A percentile compares a stretch with the other conserved stretches of the same genome.
These are phyloP conservation scores for Juncus effusus DNA, from an alignment of 176 grass and related monocot species.

Conservation along the genomic window DNA sequence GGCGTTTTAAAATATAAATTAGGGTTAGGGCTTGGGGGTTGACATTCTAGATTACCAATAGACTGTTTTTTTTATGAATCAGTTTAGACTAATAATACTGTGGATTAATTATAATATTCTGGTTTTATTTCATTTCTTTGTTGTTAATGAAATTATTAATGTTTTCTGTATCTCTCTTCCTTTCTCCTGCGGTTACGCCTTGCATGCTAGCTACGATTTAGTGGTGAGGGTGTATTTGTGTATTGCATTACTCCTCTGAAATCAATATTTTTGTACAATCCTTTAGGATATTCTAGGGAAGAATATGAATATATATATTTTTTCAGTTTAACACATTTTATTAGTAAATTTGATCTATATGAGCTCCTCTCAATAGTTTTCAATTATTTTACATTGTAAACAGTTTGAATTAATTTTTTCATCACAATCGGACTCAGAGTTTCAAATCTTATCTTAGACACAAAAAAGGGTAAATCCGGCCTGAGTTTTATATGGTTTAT, in stretches of 20 bases:
- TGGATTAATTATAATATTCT: slow-evolving; percentile 12
- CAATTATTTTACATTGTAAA: neutral
- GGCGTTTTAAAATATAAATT: slow-evolving; percentile 6
- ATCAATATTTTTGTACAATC: neutral
- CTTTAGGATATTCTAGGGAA: slow-evolving; percentile 1
- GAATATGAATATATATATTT: neutral
- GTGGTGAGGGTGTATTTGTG: slow-evolving; percentile 20
- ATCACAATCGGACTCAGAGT: neutral
- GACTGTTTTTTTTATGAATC: neutral
- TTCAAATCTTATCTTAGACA: too few relatives aligned
- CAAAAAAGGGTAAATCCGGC: too few relatives aligned
- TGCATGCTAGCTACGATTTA: slow-evolving; percentile 20
- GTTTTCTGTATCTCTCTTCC: slow-evolving; percentile 12
- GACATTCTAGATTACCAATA: slow-evolving; percentile 14
- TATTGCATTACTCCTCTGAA: neutral
- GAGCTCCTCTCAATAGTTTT: too few relatives aligned
- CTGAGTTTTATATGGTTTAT: too few relatives aligned
- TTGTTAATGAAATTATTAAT: slow-evolving; percentile 19
- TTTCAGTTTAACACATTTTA: neutral
- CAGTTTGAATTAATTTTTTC: neutral
- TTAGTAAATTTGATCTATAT: too few relatives aligned
- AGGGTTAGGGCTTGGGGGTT: slow-evolving; percentile 3
- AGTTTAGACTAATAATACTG: slow-evolving; percentile 2
- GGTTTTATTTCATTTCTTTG: slow-evolving; percentile 10
- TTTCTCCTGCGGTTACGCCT: slow-evolving; percentile 21